Base-by-base conservation (phyloP, 192 early-diverging fungal species). In the Gonapodya prolifera region DNA sequence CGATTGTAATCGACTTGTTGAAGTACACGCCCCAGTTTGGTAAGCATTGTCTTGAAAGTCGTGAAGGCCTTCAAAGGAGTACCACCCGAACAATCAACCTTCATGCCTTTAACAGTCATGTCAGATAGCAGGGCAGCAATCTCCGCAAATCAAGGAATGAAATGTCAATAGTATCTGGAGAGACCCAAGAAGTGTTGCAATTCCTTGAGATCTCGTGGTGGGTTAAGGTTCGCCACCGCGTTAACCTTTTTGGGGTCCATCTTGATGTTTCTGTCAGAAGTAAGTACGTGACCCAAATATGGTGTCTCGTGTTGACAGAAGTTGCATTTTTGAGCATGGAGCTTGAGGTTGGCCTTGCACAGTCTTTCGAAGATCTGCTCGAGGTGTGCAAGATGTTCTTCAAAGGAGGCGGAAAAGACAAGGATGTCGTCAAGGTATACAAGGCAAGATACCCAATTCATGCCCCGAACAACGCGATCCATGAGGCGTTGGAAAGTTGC, bases 401-500 rank as follows among this genome's bases (percentile, higher is more conserved):
- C 77, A 0, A 82, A 23, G 0, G 34, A 69, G 0, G 33, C 28
- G 0, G 84, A 85, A n/a, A 81, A 84, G 1, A 84, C 70, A 16
- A 78, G 31, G 8, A 83, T 80, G 33, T 85, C 81, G 31, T 85
- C 83, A 0, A 85, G 33, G 18, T 79, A 84, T 0, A 85, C 76
- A 17, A 79, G 29, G 35, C 75, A 77, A 1, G 17, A 73, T 34
- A 80, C 36, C 75, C 77, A 78, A 18, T 80, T 79, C 0, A 79
- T 36, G 1, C 80, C 80, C 2, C 70, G 73, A 29, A 84, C 80
- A 0, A 84, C 70, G 23, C 30, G 28, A 35, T 85, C 80, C 82
- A 87, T 86, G 1, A 83, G 34, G 0, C 80, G 28, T 69, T 81
- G 77, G 34, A 85, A 84, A 0, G 79, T 82, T 0, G 82, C 75